Base-by-base conservation (phyloP, 1,284 basidiomycete species). In the Melampsora larici-populina region DNA sequence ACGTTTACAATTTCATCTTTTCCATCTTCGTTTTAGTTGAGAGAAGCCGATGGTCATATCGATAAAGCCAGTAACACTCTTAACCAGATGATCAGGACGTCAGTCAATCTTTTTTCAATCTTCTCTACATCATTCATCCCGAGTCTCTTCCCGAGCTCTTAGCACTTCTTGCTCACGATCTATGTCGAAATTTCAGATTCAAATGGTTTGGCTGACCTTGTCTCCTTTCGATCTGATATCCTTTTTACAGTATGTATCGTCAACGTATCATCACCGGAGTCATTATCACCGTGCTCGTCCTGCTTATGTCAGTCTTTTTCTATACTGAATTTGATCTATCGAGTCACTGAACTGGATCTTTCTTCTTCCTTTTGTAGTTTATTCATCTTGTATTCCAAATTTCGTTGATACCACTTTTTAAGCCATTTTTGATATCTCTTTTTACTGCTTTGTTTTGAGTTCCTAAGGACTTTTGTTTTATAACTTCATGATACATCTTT, bases 81-180 rank as follows among this genome's bases (percentile, higher is more conserved):
- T 49, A 87, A 87, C 81, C 86, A 87, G 82, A 89, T 89, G 88
- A 87, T 89, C 73, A 85, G 86, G 81, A 86, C 86, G 88, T 89
- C 81, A 82, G 87, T 83, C 48, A 0, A 26, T 24, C 15, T 33
- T 13, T 18, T 13, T 11, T 43, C 15, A 18, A 17, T 26, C 58
- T 63, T 73, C 24, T 29, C 26, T 21, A 65, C 46, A 24, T 68
- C 40, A 26, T n/a, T 51, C 26, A 29, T 7, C 2, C 18, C 18
- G 66, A 31, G 29, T 1, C 7, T 17, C 36, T 36, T 66, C 3
- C 2, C 31, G 13, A 46, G 43, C 43, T 46, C 43, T 8, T 46
- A 46, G 43, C 43, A n/a, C 31, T 66, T 18, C 64, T 43, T 66
- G 33, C 33, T 43, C 64, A 26, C 29, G 6, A 33, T 66, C 24